Base-by-base conservation (phyloP, 495 filamentous ascomycete species). In the Chaetomidium leptoderma region DNA sequence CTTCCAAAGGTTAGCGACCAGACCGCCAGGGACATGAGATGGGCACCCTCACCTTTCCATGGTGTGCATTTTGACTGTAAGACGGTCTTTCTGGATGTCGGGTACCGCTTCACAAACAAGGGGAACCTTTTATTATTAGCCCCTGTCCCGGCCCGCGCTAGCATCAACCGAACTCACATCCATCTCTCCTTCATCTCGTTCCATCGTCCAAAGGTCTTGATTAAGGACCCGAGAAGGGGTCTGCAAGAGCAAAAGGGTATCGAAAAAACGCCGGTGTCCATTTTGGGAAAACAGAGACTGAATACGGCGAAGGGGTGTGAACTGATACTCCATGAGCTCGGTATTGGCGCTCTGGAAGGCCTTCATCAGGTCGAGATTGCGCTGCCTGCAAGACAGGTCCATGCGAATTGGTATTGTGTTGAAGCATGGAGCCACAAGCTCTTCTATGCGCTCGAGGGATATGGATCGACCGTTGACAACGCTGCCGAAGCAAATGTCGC, bases 331-430 rank as follows among this genome's bases (percentile, higher is more conserved):
- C 14, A 89, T 60, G 9, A 82, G 71, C 11, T 81, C 72, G 3
- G 76, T 70, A 63, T 87, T 90, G 36, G 81, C 61, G 1, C 58
- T 64, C 30, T 89, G 84, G 7, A 88, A 74, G 2, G 66, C 65
- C 30, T 74, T 76, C 57, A 77, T 72, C 16, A 88, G 60, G 9
- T 84, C 79, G n/a, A 72, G 47, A 52, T 83, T 83, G 16, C 66
- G 59, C 49, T 77, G 55, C 48, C 65, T 23, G 43, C 54, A 11
- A 51, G 71, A 64, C n/a, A 86, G 49, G 29, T 81, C 66, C 51
- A 87, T 68, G 19, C 91, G 79, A n/a, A 90, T 71, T 1, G 92
- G 90, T 21, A 96, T 75, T 0, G 92, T 96, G 58, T 92, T 95
- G 72, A 96, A 93, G 66, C 90, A 90, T 1, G 92, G 92, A 1